Evolutionary conservation across 2,329 filamentous ascomycete genomes (phyloP), one percentile per base, ranked within the genome.

Genomic region (Penicillium concentricum): DNA sequence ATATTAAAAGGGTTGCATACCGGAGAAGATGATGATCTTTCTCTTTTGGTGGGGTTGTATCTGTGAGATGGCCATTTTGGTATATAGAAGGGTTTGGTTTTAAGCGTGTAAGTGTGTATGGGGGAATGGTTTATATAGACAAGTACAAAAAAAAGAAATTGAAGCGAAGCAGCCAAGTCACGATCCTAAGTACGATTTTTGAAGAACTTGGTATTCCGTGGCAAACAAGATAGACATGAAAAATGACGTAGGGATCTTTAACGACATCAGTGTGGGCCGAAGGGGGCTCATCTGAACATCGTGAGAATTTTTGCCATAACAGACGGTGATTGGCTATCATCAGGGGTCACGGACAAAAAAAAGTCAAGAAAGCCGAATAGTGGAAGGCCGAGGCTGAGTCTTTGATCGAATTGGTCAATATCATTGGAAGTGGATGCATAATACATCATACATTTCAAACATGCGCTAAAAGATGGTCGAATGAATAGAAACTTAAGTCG

Each of bases 21-120:
- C 75, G 59, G 77, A 79, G 60, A 79, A 78, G 60, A 76, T 76
- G 50, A 78, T 73, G 34, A 79, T 77, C 63, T 78, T 78, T 69
- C 76, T 67, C 52, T 73, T 76, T 32, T 64, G 51, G 39, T 38
- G 45, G 41, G 61, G 59, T 13, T 51, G 64, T 46, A 56, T 44
- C 42, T 64, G 59, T 45, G 52, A 28, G 22, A 43, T 43, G 2
- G 56, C 35, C 54, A 56, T 56, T 56, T 44, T 56, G 16, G 7
- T 38, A 32, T 30, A 41, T 12, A 24, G 3, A 2, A 18, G 3
- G 4, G 35, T 15, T 46, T 28, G 4, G 8, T n/a, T 2, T 32
- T 24, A 48, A 2, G n/a, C 10, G 38, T 1, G 22, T 20, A 12
- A 16, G 18, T 37, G 26, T 35, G 12, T 20, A 24, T 28, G 10